Conservation (phyloP, 177 flowering plant genomes). For the Vitis hybrid region DNA sequence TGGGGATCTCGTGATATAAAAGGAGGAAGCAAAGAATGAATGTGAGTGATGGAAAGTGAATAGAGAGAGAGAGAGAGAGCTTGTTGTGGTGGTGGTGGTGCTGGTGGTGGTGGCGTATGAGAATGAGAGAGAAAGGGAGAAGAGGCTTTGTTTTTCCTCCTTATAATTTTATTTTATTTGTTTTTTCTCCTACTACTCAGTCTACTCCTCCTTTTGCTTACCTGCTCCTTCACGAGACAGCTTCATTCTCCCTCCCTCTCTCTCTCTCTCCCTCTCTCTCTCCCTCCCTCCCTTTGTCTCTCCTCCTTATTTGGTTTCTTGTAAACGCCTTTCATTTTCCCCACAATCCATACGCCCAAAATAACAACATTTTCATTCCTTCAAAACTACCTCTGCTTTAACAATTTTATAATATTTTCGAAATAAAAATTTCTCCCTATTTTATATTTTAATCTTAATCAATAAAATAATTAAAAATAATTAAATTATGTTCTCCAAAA, state of each 20-base stretch:
- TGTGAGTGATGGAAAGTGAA: not conserved
- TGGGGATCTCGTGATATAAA: constrained; percentile 35
- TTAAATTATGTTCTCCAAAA: too few relatives aligned
- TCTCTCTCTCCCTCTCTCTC: not conserved
- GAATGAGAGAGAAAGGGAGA: not conserved
- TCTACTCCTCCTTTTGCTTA: not conserved
- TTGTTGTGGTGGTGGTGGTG: not conserved
- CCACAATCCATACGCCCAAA: too few relatives aligned
- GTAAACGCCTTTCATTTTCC: too few relatives aligned
- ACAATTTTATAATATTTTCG: too few relatives aligned
- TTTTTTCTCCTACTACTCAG: too few relatives aligned
- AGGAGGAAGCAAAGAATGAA: constrained; percentile 30
- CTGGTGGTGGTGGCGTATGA: not conserved
- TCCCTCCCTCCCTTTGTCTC: not conserved
- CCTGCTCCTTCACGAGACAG: constrained; percentile 3
- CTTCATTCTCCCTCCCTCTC: not conserved
- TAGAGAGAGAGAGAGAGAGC: constrained; percentile 7
- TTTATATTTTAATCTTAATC: too few relatives aligned
- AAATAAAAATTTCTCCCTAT: too few relatives aligned
- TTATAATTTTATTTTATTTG: too few relatives aligned
- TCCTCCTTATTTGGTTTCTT: too few relatives aligned
- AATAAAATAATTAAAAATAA: too few relatives aligned
- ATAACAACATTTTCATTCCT: too few relatives aligned
- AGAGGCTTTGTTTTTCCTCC: not conserved
- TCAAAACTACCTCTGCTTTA: too few relatives aligned